Percentiles rank a stretch among this genome's conserved stretches.
These are phyloP conservation scores for Plenodomus biglobosus DNA, from an alignment of 2,329 filamentous ascomycete species.

Conservation along the genomic window DNA sequence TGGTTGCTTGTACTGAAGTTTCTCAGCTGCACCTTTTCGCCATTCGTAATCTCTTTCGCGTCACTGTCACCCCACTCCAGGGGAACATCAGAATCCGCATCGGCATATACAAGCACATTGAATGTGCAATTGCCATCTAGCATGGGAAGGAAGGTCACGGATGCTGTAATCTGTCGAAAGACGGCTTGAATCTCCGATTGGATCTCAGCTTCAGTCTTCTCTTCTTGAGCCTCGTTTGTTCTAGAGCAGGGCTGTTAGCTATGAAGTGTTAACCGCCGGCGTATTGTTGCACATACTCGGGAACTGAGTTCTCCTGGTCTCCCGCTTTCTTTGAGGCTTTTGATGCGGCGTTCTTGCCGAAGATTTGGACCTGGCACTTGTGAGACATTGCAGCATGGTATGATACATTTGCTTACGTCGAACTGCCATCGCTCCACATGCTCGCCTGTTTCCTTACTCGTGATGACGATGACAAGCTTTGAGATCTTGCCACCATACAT, in stretches of 20 bases:
- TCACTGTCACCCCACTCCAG: constrained; percentile 99
- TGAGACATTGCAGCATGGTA: constrained; percentile 37
- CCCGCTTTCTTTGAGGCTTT: constrained; percentile 53
- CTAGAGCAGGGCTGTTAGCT: constrained; percentile 10
- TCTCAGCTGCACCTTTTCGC: constrained; percentile 90
- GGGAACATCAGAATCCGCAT: constrained; percentile 93
- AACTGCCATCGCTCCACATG: constrained; percentile 98
- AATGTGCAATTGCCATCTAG: constrained; percentile 95
- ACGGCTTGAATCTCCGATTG: constrained; percentile 95
- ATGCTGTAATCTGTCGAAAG: constrained; percentile 97
- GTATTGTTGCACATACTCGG: constrained; percentile 50
- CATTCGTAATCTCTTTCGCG: constrained; percentile 92
- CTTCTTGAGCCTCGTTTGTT: constrained; percentile 44
- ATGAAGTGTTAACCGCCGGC: constrained; percentile 8
- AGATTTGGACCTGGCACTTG: constrained; percentile 57
- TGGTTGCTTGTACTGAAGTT: constrained; percentile 97
- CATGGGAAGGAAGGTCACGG: constrained; percentile 94
- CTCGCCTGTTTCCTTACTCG: constrained; percentile 94
- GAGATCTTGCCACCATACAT: constrained; percentile 97
- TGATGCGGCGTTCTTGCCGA: constrained; percentile 55
- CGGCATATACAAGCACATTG: constrained; percentile 96
- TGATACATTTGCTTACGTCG: constrained; percentile 60
- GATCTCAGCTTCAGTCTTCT: constrained; percentile 92
- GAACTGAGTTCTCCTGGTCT: constrained; percentile 70
- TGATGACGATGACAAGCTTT: constrained; percentile 94